A percentile compares a stretch with the other conserved stretches of the same genome.
Conservation (phyloP, 768 basidiomycete species). For the Lenzites betulinus region DNA sequence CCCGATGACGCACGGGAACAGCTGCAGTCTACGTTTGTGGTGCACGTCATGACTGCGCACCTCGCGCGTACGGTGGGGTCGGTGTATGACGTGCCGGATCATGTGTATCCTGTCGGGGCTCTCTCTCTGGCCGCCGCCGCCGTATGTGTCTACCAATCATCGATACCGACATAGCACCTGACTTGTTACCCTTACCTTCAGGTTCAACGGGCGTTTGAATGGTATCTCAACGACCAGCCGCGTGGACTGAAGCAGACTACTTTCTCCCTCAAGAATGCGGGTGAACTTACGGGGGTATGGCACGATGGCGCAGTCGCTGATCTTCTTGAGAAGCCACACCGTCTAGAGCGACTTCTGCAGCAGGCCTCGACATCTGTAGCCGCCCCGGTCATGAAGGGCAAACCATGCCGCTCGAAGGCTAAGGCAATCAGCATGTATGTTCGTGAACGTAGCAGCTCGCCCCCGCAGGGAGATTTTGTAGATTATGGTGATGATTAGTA, state of each 20-base stretch:
- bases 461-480: neutral
- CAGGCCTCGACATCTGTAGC: neutral
- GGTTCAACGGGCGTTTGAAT: neutral
- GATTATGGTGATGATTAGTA: neutral
- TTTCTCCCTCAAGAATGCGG: neutral
- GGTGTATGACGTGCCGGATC: neutral
- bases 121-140: neutral
- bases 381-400: neutral
- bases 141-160: neutral
- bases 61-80: neutral
- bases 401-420: neutral
- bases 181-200: no score
- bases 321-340: neutral
- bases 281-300: neutral
- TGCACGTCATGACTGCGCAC: neutral
- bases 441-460: constrained; percentile 1
- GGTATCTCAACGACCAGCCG: neutral
- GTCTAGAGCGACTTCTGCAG: neutral
- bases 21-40: neutral
- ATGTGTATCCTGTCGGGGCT: neutral
- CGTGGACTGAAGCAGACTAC: neutral
- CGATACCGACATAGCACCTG: no score
- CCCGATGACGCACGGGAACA: neutral
- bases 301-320: neutral
- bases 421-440: neutral